Evolutionary conservation across 495 filamentous ascomycete genomes (phyloP).

Genomic region (Filosporella fistucella): DNA sequence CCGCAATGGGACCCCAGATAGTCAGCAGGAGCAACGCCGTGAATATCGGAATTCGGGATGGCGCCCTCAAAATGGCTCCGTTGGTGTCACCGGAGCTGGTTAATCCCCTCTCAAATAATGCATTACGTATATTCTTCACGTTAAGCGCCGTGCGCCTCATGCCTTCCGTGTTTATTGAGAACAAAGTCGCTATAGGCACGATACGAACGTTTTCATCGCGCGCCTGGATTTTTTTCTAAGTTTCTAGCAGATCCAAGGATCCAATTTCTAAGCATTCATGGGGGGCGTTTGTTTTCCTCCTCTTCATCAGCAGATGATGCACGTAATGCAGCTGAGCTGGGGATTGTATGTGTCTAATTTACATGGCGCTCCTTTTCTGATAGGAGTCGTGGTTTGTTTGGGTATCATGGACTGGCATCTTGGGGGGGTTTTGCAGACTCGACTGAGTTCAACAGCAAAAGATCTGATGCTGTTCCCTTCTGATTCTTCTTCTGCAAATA

Average conservation of each 20-base stretch:
- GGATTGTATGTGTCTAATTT: conserved; percentile 20
- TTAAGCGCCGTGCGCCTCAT: conserved; percentile 9
- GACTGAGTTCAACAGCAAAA: not conserved
- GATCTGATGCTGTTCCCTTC: conserved; percentile 5
- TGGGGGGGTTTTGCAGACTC: conserved; percentile 3
- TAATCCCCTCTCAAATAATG: conserved; percentile 10
- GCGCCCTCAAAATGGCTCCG: conserved; percentile 26
- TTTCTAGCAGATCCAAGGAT: conserved; percentile 1
- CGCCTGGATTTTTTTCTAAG: conserved; percentile 10
- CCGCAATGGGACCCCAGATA: conserved; percentile 27
- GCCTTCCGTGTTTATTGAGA: no score
- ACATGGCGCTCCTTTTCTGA: conserved; percentile 9
- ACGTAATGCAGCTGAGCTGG: conserved; percentile 11
- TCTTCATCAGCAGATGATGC: conserved; percentile 2
- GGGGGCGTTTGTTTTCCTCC: conserved; percentile 15
- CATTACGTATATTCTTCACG: conserved; percentile 14
- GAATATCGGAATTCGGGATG: conserved; percentile 53
- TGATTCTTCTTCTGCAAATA: conserved; percentile 7
- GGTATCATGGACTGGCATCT: conserved; percentile 23
- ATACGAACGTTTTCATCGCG: not conserved
- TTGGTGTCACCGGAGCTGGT: conserved; percentile 24
- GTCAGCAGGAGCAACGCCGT: conserved; percentile 25
- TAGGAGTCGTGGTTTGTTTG: conserved; percentile 16
- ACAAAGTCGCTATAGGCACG: no score
- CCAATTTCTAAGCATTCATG: conserved; percentile 11